Evolutionary conservation across 2,329 filamentous ascomycete genomes (phyloP).

Genomic region (Alternaria longipes): DNA sequence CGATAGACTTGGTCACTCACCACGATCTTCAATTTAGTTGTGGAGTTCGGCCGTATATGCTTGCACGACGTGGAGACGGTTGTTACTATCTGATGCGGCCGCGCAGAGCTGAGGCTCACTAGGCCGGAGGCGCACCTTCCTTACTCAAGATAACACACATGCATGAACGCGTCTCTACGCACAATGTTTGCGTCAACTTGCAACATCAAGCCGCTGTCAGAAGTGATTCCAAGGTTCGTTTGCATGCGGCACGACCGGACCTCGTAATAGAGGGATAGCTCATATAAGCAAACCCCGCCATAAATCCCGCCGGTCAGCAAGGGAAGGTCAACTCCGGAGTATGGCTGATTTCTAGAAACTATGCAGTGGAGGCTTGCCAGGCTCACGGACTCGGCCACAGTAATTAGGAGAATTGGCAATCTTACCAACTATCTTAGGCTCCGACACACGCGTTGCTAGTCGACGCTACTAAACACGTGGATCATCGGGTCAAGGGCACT

Average conservation of each 20-base stretch:
- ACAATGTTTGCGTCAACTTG: slow-evolving; percentile 34
- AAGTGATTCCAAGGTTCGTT: slow-evolving; percentile 14
- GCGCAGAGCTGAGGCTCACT: slow-evolving; percentile 23
- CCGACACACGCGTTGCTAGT: slow-evolving; percentile 22
- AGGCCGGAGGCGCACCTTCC: slow-evolving; percentile 22
- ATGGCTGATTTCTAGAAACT: slow-evolving; percentile 38
- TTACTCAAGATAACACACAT: slow-evolving; percentile 28
- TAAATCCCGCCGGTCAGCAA: slow-evolving; percentile 37
- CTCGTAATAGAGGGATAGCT: slow-evolving; percentile 30
- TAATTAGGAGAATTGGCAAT: slow-evolving; percentile 34
- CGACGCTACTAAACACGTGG: slow-evolving; percentile 21
- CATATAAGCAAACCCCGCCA: slow-evolving; percentile 44
- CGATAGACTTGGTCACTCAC: slow-evolving; percentile 1
- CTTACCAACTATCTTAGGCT: slow-evolving; percentile 25
- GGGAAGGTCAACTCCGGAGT: slow-evolving; percentile 31
- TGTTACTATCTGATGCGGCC: slow-evolving; percentile 24
- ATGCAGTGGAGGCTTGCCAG: slow-evolving; percentile 25
- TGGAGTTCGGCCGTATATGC: slow-evolving; percentile 18
- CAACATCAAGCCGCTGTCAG: slow-evolving; percentile 34
- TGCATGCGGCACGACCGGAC: slow-evolving; percentile 39
- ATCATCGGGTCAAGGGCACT: slow-evolving; percentile 16
- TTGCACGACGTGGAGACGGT: slow-evolving; percentile 12
- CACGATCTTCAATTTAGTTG: slow-evolving; percentile 7
- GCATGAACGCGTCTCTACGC: slow-evolving; percentile 23
- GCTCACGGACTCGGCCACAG: slow-evolving; percentile 20